phyloP scores from a whole-genome alignment of 345 rosid species.

The Pistacia integerrima region DNA sequence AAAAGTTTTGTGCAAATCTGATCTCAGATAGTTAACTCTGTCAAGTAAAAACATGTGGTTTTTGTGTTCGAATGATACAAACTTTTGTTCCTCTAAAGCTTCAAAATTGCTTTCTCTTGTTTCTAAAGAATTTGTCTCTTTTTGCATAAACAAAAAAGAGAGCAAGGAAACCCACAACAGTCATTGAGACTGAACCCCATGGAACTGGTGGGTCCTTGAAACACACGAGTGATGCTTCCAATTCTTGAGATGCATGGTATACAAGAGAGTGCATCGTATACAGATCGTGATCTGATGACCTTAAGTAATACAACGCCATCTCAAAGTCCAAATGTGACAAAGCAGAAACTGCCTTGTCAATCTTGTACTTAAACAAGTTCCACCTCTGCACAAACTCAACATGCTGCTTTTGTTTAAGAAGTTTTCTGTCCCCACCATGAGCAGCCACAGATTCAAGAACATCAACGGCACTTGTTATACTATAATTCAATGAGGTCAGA shows the following conservation, averaged over 20 bases:
- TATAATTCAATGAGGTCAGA: slow-evolving; percentile 74
- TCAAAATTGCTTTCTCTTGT: slow-evolving; percentile 95
- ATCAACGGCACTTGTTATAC: slow-evolving; percentile 73
- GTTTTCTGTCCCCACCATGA: slow-evolving; percentile 84
- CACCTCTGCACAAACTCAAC: slow-evolving; percentile 82
- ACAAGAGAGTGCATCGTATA: slow-evolving; percentile 78
- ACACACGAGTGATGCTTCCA: slow-evolving; percentile 89
- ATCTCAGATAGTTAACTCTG: slow-evolving; percentile 10
- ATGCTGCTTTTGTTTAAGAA: slow-evolving; percentile 59
- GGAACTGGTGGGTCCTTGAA: slow-evolving; percentile 97
- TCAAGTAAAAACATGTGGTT: slow-evolving; percentile 24
- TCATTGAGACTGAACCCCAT: slow-evolving; percentile 66
- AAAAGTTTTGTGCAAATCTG: slow-evolving; percentile 22
- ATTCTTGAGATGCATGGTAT: slow-evolving; percentile 75
- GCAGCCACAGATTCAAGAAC: slow-evolving; percentile 70
- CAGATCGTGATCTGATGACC: slow-evolving; percentile 84
- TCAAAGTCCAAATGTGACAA: slow-evolving; percentile 80
- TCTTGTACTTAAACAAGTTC: slow-evolving; percentile 83
- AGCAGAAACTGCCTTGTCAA: slow-evolving; percentile 83
- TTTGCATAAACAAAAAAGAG: slow-evolving; percentile 55
- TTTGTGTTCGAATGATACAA: slow-evolving; percentile 43
- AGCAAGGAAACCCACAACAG: slow-evolving; percentile 56
- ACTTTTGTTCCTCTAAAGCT: slow-evolving; percentile 26
- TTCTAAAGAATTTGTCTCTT: slow-evolving; percentile 70
- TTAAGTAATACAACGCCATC: slow-evolving; percentile 77